These are phyloP conservation scores for Solanum pinnatisectum DNA, from an alignment of 257 asterid species.

Conservation along the genomic window DNA sequence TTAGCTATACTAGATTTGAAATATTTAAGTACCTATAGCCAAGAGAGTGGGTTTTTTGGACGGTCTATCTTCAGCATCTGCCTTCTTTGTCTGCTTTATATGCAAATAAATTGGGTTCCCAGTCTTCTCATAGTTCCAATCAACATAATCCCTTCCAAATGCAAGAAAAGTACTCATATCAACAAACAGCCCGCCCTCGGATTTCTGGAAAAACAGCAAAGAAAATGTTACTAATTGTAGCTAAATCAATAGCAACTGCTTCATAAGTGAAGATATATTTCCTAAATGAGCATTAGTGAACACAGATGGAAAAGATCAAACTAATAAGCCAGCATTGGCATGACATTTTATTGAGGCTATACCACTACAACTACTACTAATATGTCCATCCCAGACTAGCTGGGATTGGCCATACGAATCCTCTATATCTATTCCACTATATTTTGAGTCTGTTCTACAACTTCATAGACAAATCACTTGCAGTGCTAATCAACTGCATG, in stretches of 20 bases:
- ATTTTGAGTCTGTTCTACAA: not conserved
- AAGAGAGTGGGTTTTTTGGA: constrained; percentile 85
- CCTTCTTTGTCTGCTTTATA: constrained; percentile 59
- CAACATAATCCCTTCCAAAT: constrained; percentile 83
- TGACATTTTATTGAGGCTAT: not conserved
- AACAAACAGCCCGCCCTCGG: constrained; percentile 83
- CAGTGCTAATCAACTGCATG: not conserved
- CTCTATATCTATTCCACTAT: not conserved
- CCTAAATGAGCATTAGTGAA: not conserved
- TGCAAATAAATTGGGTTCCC: constrained; percentile 87
- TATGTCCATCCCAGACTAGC: not conserved
- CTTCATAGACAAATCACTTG: not conserved
- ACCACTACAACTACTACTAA: not conserved
- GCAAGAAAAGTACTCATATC: constrained; percentile 90
- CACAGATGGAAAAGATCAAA: not conserved
- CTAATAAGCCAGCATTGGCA: not conserved
- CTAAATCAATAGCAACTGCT: not conserved
- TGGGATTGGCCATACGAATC: not conserved
- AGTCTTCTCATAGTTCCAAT: constrained; percentile 87
- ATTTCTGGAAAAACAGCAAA: constrained; percentile 42
- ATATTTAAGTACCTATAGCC: constrained; percentile 59
- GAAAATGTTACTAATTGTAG: not conserved
- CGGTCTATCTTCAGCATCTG: constrained; percentile 80
- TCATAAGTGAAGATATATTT: not conserved
- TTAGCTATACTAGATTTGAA: not conserved